Base-by-base conservation (phyloP, 176 grass and related monocot species). In the Ensete glaucum region DNA sequence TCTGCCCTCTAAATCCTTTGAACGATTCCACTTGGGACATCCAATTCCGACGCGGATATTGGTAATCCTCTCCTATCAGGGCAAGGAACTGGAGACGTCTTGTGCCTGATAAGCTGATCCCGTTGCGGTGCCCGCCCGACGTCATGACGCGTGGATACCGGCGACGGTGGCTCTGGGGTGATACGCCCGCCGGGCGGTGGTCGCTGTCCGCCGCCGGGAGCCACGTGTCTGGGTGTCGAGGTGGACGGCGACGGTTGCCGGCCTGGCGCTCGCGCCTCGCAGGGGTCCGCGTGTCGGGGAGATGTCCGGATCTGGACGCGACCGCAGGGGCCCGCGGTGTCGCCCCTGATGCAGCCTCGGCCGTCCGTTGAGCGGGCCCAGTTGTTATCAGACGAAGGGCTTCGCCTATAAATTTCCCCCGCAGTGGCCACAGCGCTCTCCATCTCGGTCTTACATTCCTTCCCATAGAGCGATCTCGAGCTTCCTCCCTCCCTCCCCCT, bases 311-410 rank as follows among this genome's bases (percentile, higher is more conserved):
- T 56, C 51, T 1, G 6, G 69, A 76, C 77, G 63, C 11, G 82
- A 93, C 90, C 90, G 73, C 8, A 43, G 85, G 85, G 89, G 13
- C 87, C 87, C 76, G 0, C 81, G 2, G 23, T 90, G 89, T 85
- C 72, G 7, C 34, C 11, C 66, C 25, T 23, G 27, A 8, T 16
- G 26, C 66, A 11, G 8, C 15, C 15, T 34, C 15, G 12, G 26
- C 14, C 10, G 26, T 20, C 66, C 34, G 34, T 43, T 43, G 34
- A 43, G 34, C 34, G 34, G 34, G 34, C 34, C 34, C 34, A 43
- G 34, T 4, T 0, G 34, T 43, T 43, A 15, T 60, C 57, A 4
- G n/a, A 20, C 57, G 57, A 15, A 21, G 50, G 12, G 20, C 50
- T 12, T 9, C 71, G 9, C 73, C 29, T 75, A 75, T 75, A 75